Evolutionary conservation across 257 asterid genomes (phyloP).

Genomic region (Solanum ossicruentum): DNA sequence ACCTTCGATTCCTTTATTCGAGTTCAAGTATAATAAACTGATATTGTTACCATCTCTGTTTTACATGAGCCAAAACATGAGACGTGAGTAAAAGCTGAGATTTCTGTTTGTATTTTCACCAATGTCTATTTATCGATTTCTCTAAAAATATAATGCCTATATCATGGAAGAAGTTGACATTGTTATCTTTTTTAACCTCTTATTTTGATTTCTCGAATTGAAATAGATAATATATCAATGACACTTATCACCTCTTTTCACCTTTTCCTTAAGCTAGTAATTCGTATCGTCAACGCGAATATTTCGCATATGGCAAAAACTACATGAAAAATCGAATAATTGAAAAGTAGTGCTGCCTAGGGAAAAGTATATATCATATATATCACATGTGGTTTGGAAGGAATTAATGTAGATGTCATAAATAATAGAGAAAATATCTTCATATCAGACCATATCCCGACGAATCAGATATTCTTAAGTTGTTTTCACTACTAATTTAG

Average conservation of each 20-base stretch:
- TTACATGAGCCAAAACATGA: too few relatives aligned
- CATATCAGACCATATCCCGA: not conserved
- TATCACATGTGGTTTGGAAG: not conserved
- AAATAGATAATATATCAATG: not conserved
- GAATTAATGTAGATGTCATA: not conserved
- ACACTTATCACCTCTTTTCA: not conserved
- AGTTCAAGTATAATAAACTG: too few relatives aligned
- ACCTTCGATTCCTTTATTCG: too few relatives aligned
- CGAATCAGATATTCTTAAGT: not conserved
- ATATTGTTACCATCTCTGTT: too few relatives aligned
- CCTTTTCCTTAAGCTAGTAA: not conserved
- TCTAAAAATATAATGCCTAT: not conserved
- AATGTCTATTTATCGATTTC: too few relatives aligned
- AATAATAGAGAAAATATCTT: not conserved
- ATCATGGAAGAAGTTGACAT: too few relatives aligned
- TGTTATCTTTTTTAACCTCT: not conserved
- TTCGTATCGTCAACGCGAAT: not conserved
- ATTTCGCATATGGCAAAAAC: not conserved
- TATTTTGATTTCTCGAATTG: not conserved
- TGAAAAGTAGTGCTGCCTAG: not conserved
- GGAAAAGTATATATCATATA: not conserved
- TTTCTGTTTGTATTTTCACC: too few relatives aligned
- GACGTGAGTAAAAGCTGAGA: too few relatives aligned
- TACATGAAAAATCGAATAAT: not conserved
- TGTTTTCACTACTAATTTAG: not conserved